Evolutionary conservation across 2,329 filamentous ascomycete species (phyloP).

Genomic region (Scleromitrula shiraiana): DNA sequence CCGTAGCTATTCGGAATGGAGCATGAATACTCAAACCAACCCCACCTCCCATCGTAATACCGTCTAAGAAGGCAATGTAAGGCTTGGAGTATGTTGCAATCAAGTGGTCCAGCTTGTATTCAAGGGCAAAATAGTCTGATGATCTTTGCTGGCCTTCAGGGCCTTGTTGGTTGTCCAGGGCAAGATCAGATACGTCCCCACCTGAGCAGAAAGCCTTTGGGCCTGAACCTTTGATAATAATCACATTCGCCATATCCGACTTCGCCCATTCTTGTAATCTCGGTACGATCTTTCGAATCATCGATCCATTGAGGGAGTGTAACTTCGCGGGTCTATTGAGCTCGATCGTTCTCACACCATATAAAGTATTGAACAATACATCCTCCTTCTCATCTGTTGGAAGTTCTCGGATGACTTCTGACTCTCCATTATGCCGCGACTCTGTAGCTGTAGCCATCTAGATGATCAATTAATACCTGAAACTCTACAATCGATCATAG

Average conservation of each 20-base stretch:
- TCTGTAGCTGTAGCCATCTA: constrained; percentile 34
- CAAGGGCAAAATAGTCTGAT: constrained; percentile 79
- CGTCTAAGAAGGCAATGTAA: constrained; percentile 93
- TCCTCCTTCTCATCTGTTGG: constrained; percentile 72
- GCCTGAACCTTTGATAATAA: constrained; percentile 87
- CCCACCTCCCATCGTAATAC: constrained; percentile 96
- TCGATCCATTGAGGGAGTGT: constrained; percentile 88
- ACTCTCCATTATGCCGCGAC: constrained; percentile 4
- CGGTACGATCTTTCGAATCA: constrained; percentile 90
- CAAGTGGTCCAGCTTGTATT: constrained; percentile 93
- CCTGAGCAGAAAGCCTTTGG: constrained; percentile 84
- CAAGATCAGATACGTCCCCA: constrained; percentile 79
- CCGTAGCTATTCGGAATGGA: constrained; percentile 92
- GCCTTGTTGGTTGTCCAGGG: constrained; percentile 61
- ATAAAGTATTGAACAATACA: constrained; percentile 83
- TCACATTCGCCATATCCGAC: constrained; percentile 85
- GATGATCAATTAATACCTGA: constrained; percentile 11
- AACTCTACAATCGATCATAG: constrained; percentile 7
- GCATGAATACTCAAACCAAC: constrained; percentile 92
- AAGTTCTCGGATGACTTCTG: constrained; percentile 26
- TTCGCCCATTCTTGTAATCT: constrained; percentile 89
- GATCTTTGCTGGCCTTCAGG: constrained; percentile 65
- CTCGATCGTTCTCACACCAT: constrained; percentile 84
- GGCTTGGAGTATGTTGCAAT: constrained; percentile 93
- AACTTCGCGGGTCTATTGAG: constrained; percentile 89